Evolutionary conservation across 164 flowering plant genomes (phyloP).

Genomic region (Kalanchoe fedtschenkoi): DNA sequence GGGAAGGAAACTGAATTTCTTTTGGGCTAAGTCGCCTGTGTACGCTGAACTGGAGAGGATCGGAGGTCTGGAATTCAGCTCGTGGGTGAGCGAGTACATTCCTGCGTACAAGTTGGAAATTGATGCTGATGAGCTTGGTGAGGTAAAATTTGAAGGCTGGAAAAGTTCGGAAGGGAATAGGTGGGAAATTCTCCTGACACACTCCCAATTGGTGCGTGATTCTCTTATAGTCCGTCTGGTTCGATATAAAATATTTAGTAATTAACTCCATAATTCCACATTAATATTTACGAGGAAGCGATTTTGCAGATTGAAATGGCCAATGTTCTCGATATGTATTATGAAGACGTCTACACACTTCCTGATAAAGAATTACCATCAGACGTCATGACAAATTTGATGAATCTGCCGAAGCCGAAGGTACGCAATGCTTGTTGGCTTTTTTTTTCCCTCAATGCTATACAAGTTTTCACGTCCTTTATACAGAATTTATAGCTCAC

Average conservation of each 20-base stretch:
- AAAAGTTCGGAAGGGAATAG: constrained; percentile 37
- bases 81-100: constrained; percentile 60
- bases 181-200: constrained; percentile 85
- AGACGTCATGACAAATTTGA: constrained; percentile 20
- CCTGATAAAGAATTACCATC: constrained; percentile 50
- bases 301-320: constrained; percentile 71
- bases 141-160: constrained; percentile 66
- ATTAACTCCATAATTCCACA: neutral
- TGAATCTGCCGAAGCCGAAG: constrained; percentile 44
- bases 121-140: constrained; percentile 27
- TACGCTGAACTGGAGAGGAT: constrained; percentile 48
- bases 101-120: constrained; percentile 67
- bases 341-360: constrained; percentile 63
- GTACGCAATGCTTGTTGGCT: constrained; percentile 21
- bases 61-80: constrained; percentile 66
- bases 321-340: constrained; percentile 67
- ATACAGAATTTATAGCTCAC: too few species aligned
- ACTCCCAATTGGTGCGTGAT: constrained; percentile 80
- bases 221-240: neutral
- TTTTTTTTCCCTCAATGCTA: neutral
- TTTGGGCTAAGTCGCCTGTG: constrained; percentile 42
- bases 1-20: constrained; percentile 17
- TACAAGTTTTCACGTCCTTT: too few species aligned
- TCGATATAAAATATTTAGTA: neutral
- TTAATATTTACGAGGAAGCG: constrained; percentile 7